Base-by-base conservation (phyloP, 1,284 basidiomycete species). In the Meira miltonrushii region DNA sequence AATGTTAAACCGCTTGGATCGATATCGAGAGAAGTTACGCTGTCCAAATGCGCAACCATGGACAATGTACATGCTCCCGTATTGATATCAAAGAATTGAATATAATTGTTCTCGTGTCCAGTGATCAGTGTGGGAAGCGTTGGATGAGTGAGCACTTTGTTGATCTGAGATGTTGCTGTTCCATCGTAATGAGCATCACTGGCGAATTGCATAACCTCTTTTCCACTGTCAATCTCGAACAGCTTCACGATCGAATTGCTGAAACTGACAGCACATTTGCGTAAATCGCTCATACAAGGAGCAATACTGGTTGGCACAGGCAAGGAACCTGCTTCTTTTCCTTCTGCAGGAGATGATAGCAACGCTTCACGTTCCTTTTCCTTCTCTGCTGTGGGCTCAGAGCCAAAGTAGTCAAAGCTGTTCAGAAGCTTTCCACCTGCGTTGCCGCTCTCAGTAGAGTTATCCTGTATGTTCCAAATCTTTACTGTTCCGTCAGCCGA, bases 51-150 rank as follows among this genome's bases (percentile, higher is more conserved):
- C 15, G 91, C 92, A 9, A 88, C 82, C 83, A 95, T 90, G 37
- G 89, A 89, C 73, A 92, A 85, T 28, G 89, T 89, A 73, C 90
- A 90, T 82, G 66, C 67, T 89, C 92, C 88, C 62, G 87, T 88
- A 39, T 82, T 81, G 52, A 89, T 83, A 79, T 96, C 91, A 79
- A 90, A 95, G 59, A 96, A 85, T 37, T 89, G 85, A 67, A 97
- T 90, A 73, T 87, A 87, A 68, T 91, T 92, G 81, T 97, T 92
- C 80, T 97, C 93, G 77, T 95, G 90, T 0, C 87, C 94, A 13
- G 90, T 89, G 39, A 94, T 85, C 50, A 97, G 84, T 25, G 93
- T 80, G 1, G 90, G 85, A 82, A 92, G 86, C 1, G 90, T 93
- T 11, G 92, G 92, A 81, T 96, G 92, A 47, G 91, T 92, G 40